phyloP scores from a whole-genome alignment of 495 filamentous ascomycete genomes.

The Viridothelium virens region DNA sequence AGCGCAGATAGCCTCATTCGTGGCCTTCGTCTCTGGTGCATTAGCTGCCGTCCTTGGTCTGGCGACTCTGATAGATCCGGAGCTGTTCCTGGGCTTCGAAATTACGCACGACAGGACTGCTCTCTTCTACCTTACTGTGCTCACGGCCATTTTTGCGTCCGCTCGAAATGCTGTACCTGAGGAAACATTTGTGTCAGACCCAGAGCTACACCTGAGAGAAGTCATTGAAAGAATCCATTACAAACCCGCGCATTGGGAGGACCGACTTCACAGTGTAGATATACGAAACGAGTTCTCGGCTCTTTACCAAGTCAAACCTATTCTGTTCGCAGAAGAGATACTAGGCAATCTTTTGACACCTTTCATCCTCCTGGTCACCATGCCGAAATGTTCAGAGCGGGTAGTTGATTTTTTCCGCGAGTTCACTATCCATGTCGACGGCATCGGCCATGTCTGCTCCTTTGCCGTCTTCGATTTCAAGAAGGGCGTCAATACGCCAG shows the following conservation, averaged over 20 bases:
- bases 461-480: slow-evolving; percentile 99
- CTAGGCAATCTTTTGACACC: slow-evolving; percentile 87
- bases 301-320: slow-evolving; percentile 78
- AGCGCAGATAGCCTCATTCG: slow-evolving; percentile 68
- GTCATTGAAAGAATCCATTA: slow-evolving; percentile 91
- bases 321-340: slow-evolving; percentile 89
- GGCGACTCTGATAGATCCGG: slow-evolving; percentile 74
- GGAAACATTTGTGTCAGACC: slow-evolving; percentile 84
- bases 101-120: slow-evolving; percentile 77
- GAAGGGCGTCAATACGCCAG: slow-evolving; percentile 57
- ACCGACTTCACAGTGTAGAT: slow-evolving; percentile 80
- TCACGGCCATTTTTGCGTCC: slow-evolving; percentile 64
- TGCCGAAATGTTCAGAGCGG: slow-evolving; percentile 84
- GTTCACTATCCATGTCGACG: slow-evolving; percentile 94
- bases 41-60: slow-evolving; percentile 74
- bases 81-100: slow-evolving; percentile 86
- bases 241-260: slow-evolving; percentile 77
- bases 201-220: slow-evolving; percentile 75
- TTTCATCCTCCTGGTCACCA: slow-evolving; percentile 76
- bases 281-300: slow-evolving; percentile 74
- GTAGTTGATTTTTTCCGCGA: slow-evolving; percentile 97
- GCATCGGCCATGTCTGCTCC: slow-evolving; percentile 88
- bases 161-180: slow-evolving; percentile 73
- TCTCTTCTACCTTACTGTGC: slow-evolving; percentile 62
- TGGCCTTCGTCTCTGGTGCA: slow-evolving; percentile 80